A percentile compares a stretch with the other conserved stretches of the same genome.
These are phyloP conservation scores for Tagetes erecta DNA, from an alignment of 129 eudicot genomes.

Conservation along the genomic window DNA sequence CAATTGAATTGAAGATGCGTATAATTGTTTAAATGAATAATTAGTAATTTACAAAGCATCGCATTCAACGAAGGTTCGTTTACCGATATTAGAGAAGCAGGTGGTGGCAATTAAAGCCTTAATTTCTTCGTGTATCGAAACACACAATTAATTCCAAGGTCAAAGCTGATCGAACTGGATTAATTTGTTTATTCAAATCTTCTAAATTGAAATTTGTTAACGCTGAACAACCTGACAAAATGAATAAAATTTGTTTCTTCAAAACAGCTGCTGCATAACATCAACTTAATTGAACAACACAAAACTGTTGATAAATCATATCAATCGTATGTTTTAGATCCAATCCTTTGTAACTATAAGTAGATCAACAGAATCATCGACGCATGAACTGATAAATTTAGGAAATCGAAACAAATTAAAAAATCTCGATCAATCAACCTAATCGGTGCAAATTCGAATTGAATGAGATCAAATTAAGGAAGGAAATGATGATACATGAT, in stretches of 20 bases:
- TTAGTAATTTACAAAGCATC: slow-evolving; percentile 27
- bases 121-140: slow-evolving; percentile 31
- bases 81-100: slow-evolving; percentile 42
- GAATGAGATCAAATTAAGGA: too few relatives aligned
- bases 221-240: not conserved
- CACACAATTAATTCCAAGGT: slow-evolving; percentile 25
- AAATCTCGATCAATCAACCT: too few relatives aligned
- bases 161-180: not conserved
- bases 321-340: too few relatives aligned
- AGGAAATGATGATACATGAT: not conserved
- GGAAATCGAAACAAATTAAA: not conserved
- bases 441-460: too few relatives aligned
- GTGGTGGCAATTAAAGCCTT: slow-evolving; percentile 39
- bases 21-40: slow-evolving; percentile 7
- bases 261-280: too few relatives aligned
- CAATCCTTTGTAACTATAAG: not conserved
- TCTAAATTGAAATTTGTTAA: slow-evolving; percentile 18
- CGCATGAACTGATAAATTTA: not conserved
- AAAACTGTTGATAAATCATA: too few relatives aligned
- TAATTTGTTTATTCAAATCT: slow-evolving; percentile 22
- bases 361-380: slow-evolving; percentile 29
- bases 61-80: slow-evolving; percentile 46
- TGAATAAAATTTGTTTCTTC: too few relatives aligned
- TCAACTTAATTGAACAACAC: too few relatives aligned
- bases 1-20: slow-evolving; percentile 27